Conservation (phyloP, 768 basidiomycete species). For the Mrakia frigida region DNA sequence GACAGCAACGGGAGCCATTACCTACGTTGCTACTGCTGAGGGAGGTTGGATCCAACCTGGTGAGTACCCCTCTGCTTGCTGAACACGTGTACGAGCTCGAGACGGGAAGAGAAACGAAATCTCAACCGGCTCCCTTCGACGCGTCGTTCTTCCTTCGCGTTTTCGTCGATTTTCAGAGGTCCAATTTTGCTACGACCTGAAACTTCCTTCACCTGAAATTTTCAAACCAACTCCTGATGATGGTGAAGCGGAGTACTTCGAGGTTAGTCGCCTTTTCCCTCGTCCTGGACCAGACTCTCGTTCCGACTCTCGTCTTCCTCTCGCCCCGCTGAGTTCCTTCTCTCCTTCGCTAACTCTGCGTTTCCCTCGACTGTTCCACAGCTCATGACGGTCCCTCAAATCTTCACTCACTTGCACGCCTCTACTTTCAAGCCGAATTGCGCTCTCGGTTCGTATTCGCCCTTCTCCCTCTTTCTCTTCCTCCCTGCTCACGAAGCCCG, state of each 20-base stretch:
- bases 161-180: not conserved
- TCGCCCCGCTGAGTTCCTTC: not conserved
- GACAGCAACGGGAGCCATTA: slow-evolving; percentile 20
- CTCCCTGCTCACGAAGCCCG: too few relatives aligned
- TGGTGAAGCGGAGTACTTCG: slow-evolving; percentile 90
- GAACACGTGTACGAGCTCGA: too few relatives aligned
- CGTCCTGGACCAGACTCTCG: not conserved
- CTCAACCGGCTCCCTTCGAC: too few relatives aligned
- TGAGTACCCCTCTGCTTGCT: too few relatives aligned
- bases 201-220: slow-evolving; percentile 54
- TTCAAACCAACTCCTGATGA: slow-evolving; percentile 71
- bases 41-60: slow-evolving; percentile 32
- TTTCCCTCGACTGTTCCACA: slow-evolving; percentile 39
- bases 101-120: too few relatives aligned
- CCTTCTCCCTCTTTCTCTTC: too few relatives aligned
- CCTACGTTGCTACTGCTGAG: slow-evolving; percentile 12
- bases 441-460: slow-evolving; percentile 48
- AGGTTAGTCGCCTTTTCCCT: slow-evolving; percentile 51
- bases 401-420: slow-evolving; percentile 59
- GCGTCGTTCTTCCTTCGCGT: not conserved
- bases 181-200: slow-evolving; percentile 72
- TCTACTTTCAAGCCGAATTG: slow-evolving; percentile 91
- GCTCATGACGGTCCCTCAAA: slow-evolving; percentile 62
- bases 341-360: not conserved
- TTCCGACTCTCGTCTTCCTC: not conserved